These are phyloP conservation scores for Mitragyna speciosa DNA, from an alignment of 257 asterid genomes.

Conservation along the genomic window DNA sequence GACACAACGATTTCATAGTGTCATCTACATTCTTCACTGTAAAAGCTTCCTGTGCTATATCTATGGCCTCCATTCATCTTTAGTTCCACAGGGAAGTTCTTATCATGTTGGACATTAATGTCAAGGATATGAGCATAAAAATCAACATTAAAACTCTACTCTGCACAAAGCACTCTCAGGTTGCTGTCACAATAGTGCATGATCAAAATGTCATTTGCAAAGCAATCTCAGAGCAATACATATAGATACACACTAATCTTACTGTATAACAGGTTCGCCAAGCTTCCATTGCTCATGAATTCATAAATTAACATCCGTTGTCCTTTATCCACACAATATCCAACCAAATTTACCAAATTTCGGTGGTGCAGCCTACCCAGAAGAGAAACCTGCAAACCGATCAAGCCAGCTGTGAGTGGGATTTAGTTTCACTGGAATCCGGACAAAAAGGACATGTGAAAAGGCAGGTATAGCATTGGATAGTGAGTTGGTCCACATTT, in stretches of 20 bases:
- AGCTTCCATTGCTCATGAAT: slow-evolving; percentile 96
- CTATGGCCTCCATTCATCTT: no score
- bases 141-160: not conserved
- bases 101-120: not conserved
- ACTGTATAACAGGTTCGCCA: slow-evolving; percentile 84
- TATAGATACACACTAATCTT: slow-evolving; percentile 26
- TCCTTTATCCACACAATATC: slow-evolving; percentile 94
- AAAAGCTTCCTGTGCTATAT: not conserved
- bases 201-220: not conserved
- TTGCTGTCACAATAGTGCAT: not conserved
- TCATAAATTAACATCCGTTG: slow-evolving; percentile 83
- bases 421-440: not conserved
- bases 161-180: not conserved
- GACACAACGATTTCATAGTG: not conserved
- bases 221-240: not conserved
- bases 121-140: not conserved
- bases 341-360: slow-evolving; percentile 91
- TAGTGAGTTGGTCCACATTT: not conserved
- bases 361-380: slow-evolving; percentile 93
- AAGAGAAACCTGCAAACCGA: slow-evolving; percentile 75
- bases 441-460: no score
- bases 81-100: not conserved
- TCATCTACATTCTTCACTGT: not conserved
- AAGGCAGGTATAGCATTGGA: not conserved
- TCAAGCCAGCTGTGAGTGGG: not conserved